Percentiles rank a stretch among this genome's conserved stretches.
Evolutionary conservation across 371 early-diverging fungal genomes (phyloP).

Genomic region (Dichotomocladium elegans): DNA sequence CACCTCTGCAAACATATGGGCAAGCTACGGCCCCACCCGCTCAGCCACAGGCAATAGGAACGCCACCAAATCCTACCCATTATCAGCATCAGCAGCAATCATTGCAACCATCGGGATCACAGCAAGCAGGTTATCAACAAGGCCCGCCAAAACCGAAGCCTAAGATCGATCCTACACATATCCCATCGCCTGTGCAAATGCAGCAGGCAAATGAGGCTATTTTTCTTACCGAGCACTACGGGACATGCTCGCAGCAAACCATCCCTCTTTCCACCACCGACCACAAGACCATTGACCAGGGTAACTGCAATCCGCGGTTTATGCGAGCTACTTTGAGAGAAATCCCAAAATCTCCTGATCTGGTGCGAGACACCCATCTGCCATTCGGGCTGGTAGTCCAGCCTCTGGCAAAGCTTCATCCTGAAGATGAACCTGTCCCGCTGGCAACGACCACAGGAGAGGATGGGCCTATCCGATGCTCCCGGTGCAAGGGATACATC

Average conservation of each 20-base stretch:
- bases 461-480: constrained; percentile 85
- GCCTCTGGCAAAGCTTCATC: constrained; percentile 79
- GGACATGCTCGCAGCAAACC: constrained; percentile 60
- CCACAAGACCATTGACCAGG: constrained; percentile 84
- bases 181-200: constrained; percentile 87
- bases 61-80: constrained; percentile 3
- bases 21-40: too few species aligned
- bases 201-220: constrained; percentile 73
- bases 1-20: too few species aligned
- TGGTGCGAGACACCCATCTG: constrained; percentile 69
- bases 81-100: constrained; percentile 9
- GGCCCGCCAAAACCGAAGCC: constrained; percentile 30
- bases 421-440: constrained; percentile 58
- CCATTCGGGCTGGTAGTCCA: constrained; percentile 90
- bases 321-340: constrained; percentile 84
- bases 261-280: constrained; percentile 82
- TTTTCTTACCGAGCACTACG: constrained; percentile 59
- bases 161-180: constrained; percentile 90
- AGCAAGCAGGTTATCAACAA: neutral
- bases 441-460: constrained; percentile 34
- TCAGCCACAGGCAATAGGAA: neutral
- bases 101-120: constrained; percentile 5
- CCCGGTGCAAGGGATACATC: constrained; percentile 91
- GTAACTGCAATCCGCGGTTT: constrained; percentile 92
- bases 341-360: constrained; percentile 77